Base-by-base conservation (phyloP, 768 basidiomycete genomes). In the Kwoniella pini region DNA sequence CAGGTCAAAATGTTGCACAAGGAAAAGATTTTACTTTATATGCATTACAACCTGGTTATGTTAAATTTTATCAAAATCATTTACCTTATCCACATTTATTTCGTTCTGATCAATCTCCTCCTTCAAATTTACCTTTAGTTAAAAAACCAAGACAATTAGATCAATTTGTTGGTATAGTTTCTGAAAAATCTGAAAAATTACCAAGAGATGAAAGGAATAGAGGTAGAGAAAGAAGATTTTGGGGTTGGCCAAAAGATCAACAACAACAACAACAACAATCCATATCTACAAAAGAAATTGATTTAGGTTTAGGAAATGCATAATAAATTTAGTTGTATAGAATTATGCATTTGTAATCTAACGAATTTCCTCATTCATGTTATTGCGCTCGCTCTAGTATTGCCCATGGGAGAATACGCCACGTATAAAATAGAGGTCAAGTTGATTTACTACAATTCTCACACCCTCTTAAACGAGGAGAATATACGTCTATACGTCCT, bases 11-110 rank as follows among this genome's bases (percentile, higher is more conserved):
- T 79, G 94, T 97, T 54, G 86, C 85, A 66, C 87, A 91, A 77
- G 96, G 94, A 21, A 86, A 88, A 58, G 96, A 99, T 79, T 93
- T 97, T 80, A 98, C 96, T 1, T 83, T 99, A 55, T 97, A 88
- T 73, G 94, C 96, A 24, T 82, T 85, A 2, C 86, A 86, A 4
- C 94, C 95, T 0, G 96, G 96, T 12, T 92, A 85, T 74, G 90
- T 99, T 38, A 90, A 92, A 40, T 98, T 93, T 80, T 99, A 96
- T 85, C 69, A 68, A 30, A 67, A 68, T 27, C 66, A 68, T 19
- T 62, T 65, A 11, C 61, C 69, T 6, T 69, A 64, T 44, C 69
- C 72, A 9, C 67, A 71, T 21, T n/a, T 52, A 24, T 49, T 59
- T 2, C 49, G 67, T 59, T 48, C 45, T 45, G 53, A 62, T 27